These are phyloP conservation scores for Sordariomycetes sp. DNA, from an alignment of 2,329 filamentous ascomycete species.

Conservation along the genomic window DNA sequence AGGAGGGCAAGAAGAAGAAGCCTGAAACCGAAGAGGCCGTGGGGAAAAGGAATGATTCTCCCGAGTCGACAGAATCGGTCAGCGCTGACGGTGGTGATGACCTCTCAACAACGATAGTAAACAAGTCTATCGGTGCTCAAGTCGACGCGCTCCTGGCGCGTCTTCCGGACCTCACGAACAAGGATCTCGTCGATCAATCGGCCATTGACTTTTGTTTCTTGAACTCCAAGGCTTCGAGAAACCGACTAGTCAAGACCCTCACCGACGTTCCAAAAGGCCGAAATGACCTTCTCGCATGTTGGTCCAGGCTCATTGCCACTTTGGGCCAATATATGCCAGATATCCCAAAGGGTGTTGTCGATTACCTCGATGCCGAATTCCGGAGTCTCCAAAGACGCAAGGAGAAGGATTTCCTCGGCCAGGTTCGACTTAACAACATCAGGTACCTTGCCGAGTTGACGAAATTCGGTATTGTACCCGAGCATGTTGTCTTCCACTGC, in stretches of 20 bases:
- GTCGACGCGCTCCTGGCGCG: conserved; percentile 81
- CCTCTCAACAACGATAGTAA: conserved; percentile 84
- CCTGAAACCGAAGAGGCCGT: conserved; percentile 66
- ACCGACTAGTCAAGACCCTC: conserved; percentile 81
- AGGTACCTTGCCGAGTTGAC: conserved; percentile 96
- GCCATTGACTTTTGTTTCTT: conserved; percentile 96
- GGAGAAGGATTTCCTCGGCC: conserved; percentile 92
- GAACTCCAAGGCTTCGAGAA: conserved; percentile 95
- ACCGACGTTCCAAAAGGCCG: conserved; percentile 93
- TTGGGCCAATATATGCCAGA: conserved; percentile 90
- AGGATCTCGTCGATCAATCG: conserved; percentile 81
- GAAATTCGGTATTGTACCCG: conserved; percentile 94
- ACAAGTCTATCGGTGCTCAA: conserved; percentile 94
- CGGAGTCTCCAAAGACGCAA: conserved; percentile 92
- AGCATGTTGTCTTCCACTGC: conserved; percentile 98
- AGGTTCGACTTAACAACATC: conserved; percentile 86
- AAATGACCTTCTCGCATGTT: conserved; percentile 78
- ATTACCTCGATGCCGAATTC: conserved; percentile 92
- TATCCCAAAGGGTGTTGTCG: conserved; percentile 79
- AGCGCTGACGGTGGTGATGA: conserved; percentile 57
- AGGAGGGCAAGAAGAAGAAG: conserved; percentile 94
- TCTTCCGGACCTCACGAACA: conserved; percentile 82
- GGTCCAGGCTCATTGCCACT: conserved; percentile 86
- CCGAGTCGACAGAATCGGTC: conserved; percentile 30
- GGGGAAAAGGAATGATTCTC: conserved; percentile 56